Evolutionary conservation across 2,329 filamentous ascomycete genomes (phyloP), one percentile per base, ranked within the genome.

Genomic region (Hypoxylon sp.): DNA sequence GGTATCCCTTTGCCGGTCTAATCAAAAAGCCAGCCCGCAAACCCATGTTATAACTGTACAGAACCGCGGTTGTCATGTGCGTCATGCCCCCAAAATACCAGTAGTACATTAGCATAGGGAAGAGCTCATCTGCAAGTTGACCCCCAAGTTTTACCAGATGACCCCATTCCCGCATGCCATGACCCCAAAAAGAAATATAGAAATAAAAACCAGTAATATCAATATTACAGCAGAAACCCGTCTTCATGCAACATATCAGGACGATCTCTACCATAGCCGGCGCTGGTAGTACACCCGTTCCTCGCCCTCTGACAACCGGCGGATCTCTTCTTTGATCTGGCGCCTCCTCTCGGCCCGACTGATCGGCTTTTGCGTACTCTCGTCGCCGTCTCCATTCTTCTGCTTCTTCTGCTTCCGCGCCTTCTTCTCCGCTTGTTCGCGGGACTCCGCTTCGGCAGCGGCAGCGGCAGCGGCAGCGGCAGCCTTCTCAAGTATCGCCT

Each of bases 261-360:
- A 11, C 39, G 39, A 20, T 5, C 19, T n/a, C 43, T 76, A 88
- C 79, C 82, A 86, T 65, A 87, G 75, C 50, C 86, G 77, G 48
- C 85, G 80, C 70, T 86, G 84, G 69, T 87, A 87, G 63, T 83
- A 84, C 22, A 81, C 77, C 13, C 78, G 83, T 72, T 77, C 76
- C 2, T 83, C 76, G 15, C 77, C 75, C 71, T 80, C 81, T 6
- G 83, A 78, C 57, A 84, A 70, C 65, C 75, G 79, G 73, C 75
- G 76, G 63, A 89, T 82, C 69, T 88, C 85, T 64, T 85, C 82
- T 72, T 85, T 87, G 71, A 88, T 89, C 68, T 81, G 78, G 72
- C 79, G 79, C 69, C 87, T 80, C 69, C 87, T 81, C 75, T 87
- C 82, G 0, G 82, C 84, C 57, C 78, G 77, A 59, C 79, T 84